These are phyloP conservation scores for Apostasia shenzhenica DNA, from an alignment of 106 monocot species.

Conservation along the genomic window DNA sequence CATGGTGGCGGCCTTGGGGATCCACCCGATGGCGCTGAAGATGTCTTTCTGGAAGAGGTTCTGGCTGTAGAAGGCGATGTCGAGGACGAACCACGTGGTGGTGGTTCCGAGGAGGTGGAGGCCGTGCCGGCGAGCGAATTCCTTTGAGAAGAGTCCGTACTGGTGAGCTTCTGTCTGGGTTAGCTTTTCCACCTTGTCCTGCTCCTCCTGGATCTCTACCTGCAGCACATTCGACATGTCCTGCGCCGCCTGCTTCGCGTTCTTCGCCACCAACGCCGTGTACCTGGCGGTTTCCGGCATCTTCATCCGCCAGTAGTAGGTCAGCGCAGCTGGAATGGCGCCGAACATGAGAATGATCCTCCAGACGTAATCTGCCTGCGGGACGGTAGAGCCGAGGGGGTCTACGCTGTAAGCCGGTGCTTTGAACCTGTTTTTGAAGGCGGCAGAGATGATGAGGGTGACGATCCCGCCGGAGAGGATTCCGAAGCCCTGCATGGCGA, in stretches of 20 bases:
- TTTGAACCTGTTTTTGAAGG: conserved; percentile 23
- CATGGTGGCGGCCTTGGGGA: conserved; percentile 50
- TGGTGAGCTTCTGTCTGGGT: background rate
- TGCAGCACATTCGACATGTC: conserved; percentile 68
- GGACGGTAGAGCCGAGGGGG: conserved; percentile 28
- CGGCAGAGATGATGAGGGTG: conserved; percentile 33
- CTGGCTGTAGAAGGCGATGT: conserved; percentile 44
- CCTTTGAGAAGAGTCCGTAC: conserved; percentile 35
- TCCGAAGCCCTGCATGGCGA: conserved; percentile 57
- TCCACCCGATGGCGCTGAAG: conserved; percentile 47
- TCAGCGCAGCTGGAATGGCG: conserved; percentile 27
- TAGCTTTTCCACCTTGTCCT: conserved; percentile 12
- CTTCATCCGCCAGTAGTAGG: conserved; percentile 54
- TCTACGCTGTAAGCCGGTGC: conserved; percentile 30
- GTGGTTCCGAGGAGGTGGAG: conserved; percentile 36
- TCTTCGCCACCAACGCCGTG: conserved; percentile 49
- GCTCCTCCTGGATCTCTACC: conserved; percentile 25
- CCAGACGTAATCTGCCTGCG: conserved; percentile 36
- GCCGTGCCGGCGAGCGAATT: conserved; percentile 36
- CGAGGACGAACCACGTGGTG: conserved; percentile 41
- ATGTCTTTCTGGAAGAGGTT: conserved; percentile 52
- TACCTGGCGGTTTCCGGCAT: conserved; percentile 53
- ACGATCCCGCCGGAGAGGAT: conserved; percentile 54
- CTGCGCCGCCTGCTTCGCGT: conserved; percentile 43
- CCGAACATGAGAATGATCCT: conserved; percentile 36